Base-by-base conservation (phyloP, 2,329 filamentous ascomycete genomes). In the Xylariaceae sp. region DNA sequence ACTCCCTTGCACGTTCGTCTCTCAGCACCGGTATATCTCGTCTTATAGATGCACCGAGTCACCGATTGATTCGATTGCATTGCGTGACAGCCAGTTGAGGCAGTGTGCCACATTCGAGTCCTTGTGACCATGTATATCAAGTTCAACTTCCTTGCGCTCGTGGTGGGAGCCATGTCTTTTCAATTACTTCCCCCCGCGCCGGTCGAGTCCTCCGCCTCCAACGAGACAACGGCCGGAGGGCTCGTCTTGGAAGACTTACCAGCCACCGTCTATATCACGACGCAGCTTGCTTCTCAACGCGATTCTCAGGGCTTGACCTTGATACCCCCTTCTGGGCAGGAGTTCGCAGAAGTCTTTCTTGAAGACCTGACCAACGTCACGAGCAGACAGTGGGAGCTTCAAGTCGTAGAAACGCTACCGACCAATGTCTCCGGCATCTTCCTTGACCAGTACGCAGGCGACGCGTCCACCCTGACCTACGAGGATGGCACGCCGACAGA, bases 291-390 rank as follows among this genome's bases (percentile, higher is more conserved):
- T 0, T 50, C 59, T 1, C 50, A 47, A 24, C 60, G 55, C 7
- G 74, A 78, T 41, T 57, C 60, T 0, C 57, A 66, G 37, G 73
- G 73, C 1, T 52, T 75, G 19, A 76, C 72, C 0, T 60, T 76
- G 8, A 76, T 77, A 33, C 74, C 74, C 1, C 74, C 74, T 0
- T 68, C 66, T 0, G 69, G 68, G 1, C 48, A 59, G n/a, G 68
- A 74, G 3, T 77, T 77, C 32, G 73, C 72, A 2, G 51, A 61
- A 15, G 68, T 64, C 0, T 75, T 77, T 42, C 51, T 57, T 17
- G 50, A 64, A 3, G 74, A 78, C 45, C 57, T 78, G 2, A 51
- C 60, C 3, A 48, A 62, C 9, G 41, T 71, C 3, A 67, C 71
- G 1, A 63, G 66, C 15, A 49, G 51, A 6, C 54, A 63, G 3